Evolutionary conservation across 495 filamentous ascomycete genomes (phyloP).

Genomic region (Emericellopsis terricola): DNA sequence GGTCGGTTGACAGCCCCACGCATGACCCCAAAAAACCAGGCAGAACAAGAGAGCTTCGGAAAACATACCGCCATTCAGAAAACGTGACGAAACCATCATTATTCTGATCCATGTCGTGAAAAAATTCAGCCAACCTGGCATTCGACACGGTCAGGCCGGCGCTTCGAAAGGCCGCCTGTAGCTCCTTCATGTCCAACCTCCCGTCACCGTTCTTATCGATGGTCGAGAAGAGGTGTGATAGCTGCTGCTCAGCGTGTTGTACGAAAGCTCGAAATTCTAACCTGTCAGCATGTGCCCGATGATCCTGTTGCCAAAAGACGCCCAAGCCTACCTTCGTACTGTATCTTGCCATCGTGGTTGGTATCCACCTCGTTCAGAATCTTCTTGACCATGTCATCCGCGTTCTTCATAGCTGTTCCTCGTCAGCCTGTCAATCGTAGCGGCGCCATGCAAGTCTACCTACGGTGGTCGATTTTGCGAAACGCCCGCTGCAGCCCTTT

Average conservation of each 20-base stretch:
- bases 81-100: constrained; percentile 78
- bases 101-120: constrained; percentile 76
- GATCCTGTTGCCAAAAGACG: not conserved
- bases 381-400: constrained; percentile 64
- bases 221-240: constrained; percentile 63
- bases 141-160: constrained; percentile 66
- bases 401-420: constrained; percentile 71
- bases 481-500: constrained; percentile 70
- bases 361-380: constrained; percentile 70
- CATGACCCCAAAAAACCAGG: too few relatives aligned
- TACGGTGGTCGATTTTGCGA: constrained; percentile 81
- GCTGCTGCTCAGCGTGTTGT: constrained; percentile 63
- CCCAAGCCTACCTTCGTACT: constrained; percentile 55
- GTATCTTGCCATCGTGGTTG: constrained; percentile 72
- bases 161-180: constrained; percentile 54
- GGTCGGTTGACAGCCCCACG: not conserved
- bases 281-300: too few relatives aligned
- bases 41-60: constrained; percentile 3
- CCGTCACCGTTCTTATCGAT: constrained; percentile 82
- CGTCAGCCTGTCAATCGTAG: not conserved
- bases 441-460: constrained; percentile 4
- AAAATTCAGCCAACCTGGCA: constrained; percentile 67
- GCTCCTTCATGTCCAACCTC: constrained; percentile 71
- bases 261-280: constrained; percentile 82
- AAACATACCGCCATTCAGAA: constrained; percentile 91